Evolutionary conservation across 495 filamentous ascomycete species (phyloP).

Genomic region (Annulohypoxylon stygium): DNA sequence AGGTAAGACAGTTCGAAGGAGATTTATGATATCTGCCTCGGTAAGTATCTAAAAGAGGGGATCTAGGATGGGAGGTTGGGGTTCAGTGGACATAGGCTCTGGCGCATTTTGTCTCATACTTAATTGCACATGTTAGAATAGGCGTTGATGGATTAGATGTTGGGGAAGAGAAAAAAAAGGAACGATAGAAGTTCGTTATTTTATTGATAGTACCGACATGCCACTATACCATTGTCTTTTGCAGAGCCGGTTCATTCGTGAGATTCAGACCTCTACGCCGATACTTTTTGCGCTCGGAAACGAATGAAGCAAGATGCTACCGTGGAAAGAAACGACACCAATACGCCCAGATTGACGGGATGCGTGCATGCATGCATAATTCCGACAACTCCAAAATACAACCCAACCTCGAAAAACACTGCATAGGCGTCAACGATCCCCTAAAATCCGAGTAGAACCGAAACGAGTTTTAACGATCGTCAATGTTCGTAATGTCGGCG

Average conservation of each 20-base stretch:
- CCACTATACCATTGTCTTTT: constrained; percentile 37
- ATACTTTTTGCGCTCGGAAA: constrained; percentile 22
- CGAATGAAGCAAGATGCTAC: constrained; percentile 36
- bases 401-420: constrained; percentile 32
- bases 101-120: constrained; percentile 30
- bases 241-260: constrained; percentile 28
- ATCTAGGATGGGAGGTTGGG: constrained; percentile 3
- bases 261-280: constrained; percentile 25
- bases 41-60: not conserved
- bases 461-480: constrained; percentile 20
- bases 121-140: constrained; percentile 21
- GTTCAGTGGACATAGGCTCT: constrained; percentile 9
- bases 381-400: constrained; percentile 43
- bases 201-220: constrained; percentile 45
- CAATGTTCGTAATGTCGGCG: constrained; percentile 15
- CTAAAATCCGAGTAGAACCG: constrained; percentile 23
- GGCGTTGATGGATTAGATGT: constrained; percentile 39
- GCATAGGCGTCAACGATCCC: constrained; percentile 10
- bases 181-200: constrained; percentile 36
- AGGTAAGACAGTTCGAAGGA: constrained; percentile 80
- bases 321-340: constrained; percentile 24
- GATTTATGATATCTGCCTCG: constrained; percentile 48
- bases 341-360: constrained; percentile 30
- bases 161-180: constrained; percentile 19
- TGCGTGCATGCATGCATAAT: constrained; percentile 28